phyloP scores from a whole-genome alignment of 2,329 filamentous ascomycete species.

The Conoideocrella luteorostrata region DNA sequence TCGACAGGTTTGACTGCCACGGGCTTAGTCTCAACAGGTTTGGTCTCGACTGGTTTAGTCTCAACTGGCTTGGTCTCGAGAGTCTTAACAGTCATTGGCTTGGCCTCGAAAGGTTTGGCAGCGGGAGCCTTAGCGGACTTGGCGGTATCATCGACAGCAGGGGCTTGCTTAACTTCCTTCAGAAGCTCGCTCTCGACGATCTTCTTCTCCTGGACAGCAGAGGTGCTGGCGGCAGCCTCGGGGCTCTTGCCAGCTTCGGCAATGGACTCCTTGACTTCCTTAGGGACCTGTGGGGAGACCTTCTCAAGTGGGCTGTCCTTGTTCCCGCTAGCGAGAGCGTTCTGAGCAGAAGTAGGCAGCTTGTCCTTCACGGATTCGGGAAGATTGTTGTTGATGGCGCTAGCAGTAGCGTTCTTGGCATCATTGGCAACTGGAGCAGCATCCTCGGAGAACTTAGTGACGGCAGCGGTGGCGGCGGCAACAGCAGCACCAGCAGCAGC shows the following conservation, averaged over 20 bases:
- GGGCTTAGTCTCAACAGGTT: not conserved
- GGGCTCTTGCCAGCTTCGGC: conserved; percentile 53
- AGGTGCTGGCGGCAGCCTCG: conserved; percentile 64
- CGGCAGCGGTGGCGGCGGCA: conserved; percentile 26
- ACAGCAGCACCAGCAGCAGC: conserved; percentile 29
- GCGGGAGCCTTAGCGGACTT: conserved; percentile 15
- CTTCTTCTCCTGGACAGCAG: conserved; percentile 69
- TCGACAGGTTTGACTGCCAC: not conserved
- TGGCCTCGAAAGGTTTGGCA: conserved; percentile 9
- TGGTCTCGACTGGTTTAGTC: conserved; percentile 10
- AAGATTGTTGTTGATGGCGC: conserved; percentile 40
- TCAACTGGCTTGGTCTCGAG: conserved; percentile 15
- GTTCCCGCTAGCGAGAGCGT: conserved; percentile 36
- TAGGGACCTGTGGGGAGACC: conserved; percentile 45
- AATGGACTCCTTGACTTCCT: conserved; percentile 52
- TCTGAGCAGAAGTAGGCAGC: conserved; percentile 44
- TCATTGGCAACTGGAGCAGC: conserved; percentile 25
- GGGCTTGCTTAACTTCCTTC: conserved; percentile 47
- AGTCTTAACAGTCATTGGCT: conserved; percentile 14
- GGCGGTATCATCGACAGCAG: conserved; percentile 24
- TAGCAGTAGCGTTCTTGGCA: conserved; percentile 29
- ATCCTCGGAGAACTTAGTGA: conserved; percentile 28
- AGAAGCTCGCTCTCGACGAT: conserved; percentile 68
- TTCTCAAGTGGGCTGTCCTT: conserved; percentile 37
- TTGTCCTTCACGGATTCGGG: conserved; percentile 47